Conservation (phyloP, 148 eudicot genomes). For the Fagopyrum tataricum region DNA sequence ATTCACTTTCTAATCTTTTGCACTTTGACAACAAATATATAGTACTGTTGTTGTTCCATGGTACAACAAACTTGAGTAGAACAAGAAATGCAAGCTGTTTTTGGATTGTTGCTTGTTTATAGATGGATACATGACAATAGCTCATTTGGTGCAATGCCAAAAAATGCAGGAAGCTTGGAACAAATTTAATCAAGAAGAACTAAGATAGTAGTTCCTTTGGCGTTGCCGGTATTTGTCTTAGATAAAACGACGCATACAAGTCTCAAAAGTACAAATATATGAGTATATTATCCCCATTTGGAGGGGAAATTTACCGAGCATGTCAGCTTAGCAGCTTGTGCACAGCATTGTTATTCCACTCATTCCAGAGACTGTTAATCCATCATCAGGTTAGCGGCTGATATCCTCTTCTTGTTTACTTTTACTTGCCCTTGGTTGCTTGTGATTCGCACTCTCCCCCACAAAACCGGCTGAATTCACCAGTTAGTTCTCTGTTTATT, state of each 20-base stretch:
- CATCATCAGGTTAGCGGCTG: conserved; percentile 2
- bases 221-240: not conserved
- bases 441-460: not conserved
- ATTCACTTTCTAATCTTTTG: not conserved
- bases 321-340: not conserved
- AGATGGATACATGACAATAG: not conserved
- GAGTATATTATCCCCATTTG: not conserved
- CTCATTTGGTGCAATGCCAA: conserved; percentile 6
- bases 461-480: not conserved
- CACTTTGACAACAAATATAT: not conserved
- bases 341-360: not conserved
- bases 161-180: conserved; percentile 74
- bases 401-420: not conserved
- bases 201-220: conserved; percentile 2
- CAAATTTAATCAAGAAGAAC: conserved; percentile 42
- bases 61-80: not conserved
- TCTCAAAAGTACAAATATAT: not conserved
- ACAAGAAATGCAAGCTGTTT: not conserved
- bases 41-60: not conserved
- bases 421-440: not conserved
- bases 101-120: not conserved
- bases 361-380: not conserved
- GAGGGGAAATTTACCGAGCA: not conserved
- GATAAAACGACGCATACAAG: not conserved
- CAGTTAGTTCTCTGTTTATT: not conserved